phyloP scores from a whole-genome alignment of 2,329 filamentous ascomycete species.

The Penicillium crustosum region DNA sequence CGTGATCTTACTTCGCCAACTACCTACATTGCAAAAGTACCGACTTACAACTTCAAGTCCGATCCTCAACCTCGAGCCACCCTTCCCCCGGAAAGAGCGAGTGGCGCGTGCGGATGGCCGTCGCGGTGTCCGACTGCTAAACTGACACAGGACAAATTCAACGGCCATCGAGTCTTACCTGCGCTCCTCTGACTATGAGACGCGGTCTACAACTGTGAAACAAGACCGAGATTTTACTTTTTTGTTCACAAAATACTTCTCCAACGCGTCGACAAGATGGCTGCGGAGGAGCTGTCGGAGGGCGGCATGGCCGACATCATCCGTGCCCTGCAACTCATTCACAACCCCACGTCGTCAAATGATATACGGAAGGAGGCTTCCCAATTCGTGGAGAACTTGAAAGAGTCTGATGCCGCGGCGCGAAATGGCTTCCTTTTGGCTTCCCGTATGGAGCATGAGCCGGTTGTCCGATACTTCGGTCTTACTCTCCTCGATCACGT shows the following conservation, averaged over 20 bases:
- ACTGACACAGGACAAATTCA: slow-evolving; percentile 20
- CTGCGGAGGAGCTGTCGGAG: slow-evolving; percentile 37
- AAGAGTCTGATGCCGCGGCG: slow-evolving; percentile 74
- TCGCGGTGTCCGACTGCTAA: slow-evolving; percentile 26
- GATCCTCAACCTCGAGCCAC: not conserved
- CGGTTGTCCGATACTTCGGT: slow-evolving; percentile 88
- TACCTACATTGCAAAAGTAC: not conserved
- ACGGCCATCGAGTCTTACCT: slow-evolving; percentile 20
- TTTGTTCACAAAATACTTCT: not conserved
- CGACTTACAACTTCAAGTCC: not conserved
- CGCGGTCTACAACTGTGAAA: not conserved
- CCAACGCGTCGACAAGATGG: slow-evolving; percentile 28
- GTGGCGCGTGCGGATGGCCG: slow-evolving; percentile 20
- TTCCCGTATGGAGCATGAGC: slow-evolving; percentile 69
- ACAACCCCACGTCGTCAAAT: slow-evolving; percentile 78
- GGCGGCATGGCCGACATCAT: slow-evolving; percentile 59
- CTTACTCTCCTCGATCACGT: slow-evolving; percentile 88
- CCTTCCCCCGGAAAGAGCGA: slow-evolving; percentile 7
- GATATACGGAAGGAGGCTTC: slow-evolving; percentile 79
- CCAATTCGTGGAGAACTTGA: slow-evolving; percentile 80
- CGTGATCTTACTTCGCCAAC: slow-evolving; percentile 2
- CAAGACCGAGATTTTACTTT: not conserved
- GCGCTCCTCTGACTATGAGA: not conserved
- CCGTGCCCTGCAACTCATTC: slow-evolving; percentile 82
- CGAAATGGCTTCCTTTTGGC: slow-evolving; percentile 83